These are phyloP conservation scores for Xerocomus potaroensis DNA, from an alignment of 768 basidiomycete genomes.

Conservation along the genomic window DNA sequence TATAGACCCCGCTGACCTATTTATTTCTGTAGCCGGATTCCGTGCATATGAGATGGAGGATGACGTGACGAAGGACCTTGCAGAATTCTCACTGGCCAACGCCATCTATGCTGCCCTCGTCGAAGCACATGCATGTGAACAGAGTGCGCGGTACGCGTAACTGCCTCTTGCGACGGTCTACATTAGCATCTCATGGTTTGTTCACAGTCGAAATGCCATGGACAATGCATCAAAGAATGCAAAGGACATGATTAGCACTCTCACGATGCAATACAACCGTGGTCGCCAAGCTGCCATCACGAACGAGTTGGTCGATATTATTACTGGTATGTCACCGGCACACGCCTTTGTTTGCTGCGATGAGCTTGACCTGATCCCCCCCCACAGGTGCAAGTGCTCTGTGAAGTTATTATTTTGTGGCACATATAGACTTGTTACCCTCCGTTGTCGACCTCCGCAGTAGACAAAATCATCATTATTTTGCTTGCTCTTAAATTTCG, in stretches of 20 bases:
- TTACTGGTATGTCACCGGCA: conserved; percentile 59
- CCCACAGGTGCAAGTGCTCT: conserved; percentile 47
- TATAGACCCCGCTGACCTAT: neutral
- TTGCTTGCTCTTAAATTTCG: neutral
- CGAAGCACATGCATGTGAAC: conserved; percentile 95
- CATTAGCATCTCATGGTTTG: neutral
- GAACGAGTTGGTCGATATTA: conserved; percentile 90
- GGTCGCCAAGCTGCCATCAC: conserved; percentile 98
- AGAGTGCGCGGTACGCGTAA: conserved; percentile 69
- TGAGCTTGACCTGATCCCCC: neutral
- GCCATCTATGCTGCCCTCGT: conserved; percentile 92
- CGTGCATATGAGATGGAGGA: conserved; percentile 97
- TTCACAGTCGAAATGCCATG: conserved; percentile 87
- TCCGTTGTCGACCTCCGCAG: conserved; percentile 6
- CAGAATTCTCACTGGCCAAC: conserved; percentile 95
- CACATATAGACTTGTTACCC: conserved; percentile 12
- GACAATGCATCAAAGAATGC: conserved; percentile 99
- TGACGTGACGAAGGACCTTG: conserved; percentile 87
- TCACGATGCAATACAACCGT: conserved; percentile 97
- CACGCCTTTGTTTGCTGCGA: neutral
- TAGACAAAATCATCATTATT: conserved; percentile 25
- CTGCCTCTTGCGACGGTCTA: too few relatives aligned
- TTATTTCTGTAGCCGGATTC: conserved; percentile 63
- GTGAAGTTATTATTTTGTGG: conserved; percentile 25
- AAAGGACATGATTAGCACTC: conserved; percentile 79